Evolutionary conservation across 495 filamentous ascomycete genomes (phyloP).

Genomic region (Geoglossum glabrum): DNA sequence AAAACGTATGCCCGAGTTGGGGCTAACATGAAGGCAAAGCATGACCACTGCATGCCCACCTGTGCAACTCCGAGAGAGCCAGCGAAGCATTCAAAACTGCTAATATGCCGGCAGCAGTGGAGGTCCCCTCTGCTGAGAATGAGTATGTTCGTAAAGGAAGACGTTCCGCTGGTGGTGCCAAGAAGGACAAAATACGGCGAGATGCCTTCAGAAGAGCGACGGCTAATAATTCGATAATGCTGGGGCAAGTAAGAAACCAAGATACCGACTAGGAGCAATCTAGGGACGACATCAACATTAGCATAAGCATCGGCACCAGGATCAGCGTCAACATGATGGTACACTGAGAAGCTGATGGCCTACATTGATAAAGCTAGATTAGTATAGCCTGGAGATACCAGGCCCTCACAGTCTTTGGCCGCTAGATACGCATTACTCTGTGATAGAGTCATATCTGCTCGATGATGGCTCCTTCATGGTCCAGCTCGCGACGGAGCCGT

Average conservation of each 20-base stretch:
- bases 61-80: slow-evolving; percentile 74
- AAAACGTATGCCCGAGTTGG: neutral
- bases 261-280: slow-evolving; percentile 76
- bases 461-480: no score
- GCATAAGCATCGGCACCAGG: no score
- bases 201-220: slow-evolving; percentile 83
- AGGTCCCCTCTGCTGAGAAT: slow-evolving; percentile 65
- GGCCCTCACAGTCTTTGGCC: neutral
- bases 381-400: slow-evolving; percentile 2
- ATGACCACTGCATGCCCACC: slow-evolving; percentile 75
- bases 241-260: slow-evolving; percentile 87
- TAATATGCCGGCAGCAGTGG: slow-evolving; percentile 63
- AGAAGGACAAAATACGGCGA: slow-evolving; percentile 87
- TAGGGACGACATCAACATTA: no score
- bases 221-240: slow-evolving; percentile 71
- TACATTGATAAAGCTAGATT: slow-evolving; percentile 8
- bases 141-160: slow-evolving; percentile 78
- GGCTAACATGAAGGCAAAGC: slow-evolving; percentile 74
- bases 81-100: slow-evolving; percentile 63
- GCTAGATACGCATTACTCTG: neutral
- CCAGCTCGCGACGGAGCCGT: no score
- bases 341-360: neutral
- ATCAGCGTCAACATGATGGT: neutral
- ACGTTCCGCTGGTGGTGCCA: slow-evolving; percentile 71
- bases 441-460: neutral